phyloP scores from a whole-genome alignment of 2,329 filamentous ascomycete genomes.

The Fusarium equiseti region DNA sequence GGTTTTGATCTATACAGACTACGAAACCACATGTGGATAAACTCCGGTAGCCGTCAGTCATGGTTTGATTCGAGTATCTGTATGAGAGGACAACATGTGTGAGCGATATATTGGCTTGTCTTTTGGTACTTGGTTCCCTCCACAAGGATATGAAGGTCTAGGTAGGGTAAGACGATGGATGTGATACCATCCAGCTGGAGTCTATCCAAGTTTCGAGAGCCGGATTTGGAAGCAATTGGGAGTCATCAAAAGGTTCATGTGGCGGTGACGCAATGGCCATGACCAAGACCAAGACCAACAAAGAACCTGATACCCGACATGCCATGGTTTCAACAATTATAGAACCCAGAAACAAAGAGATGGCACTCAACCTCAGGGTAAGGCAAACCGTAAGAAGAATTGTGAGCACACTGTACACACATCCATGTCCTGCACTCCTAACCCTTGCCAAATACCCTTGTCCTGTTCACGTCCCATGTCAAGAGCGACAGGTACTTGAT shows the following conservation, averaged over 20 bases:
- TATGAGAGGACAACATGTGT: background rate
- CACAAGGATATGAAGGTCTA: background rate
- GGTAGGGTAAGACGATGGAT: slow-evolving; percentile 8
- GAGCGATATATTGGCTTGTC: slow-evolving; percentile 9
- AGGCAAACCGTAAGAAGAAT: slow-evolving; percentile 1
- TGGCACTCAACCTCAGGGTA: slow-evolving; percentile 1
- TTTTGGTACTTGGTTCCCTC: slow-evolving; percentile 3
- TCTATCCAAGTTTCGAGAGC: slow-evolving; percentile 10
- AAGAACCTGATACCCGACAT: background rate
- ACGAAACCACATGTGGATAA: slow-evolving; percentile 4
- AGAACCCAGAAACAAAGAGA: slow-evolving; percentile 1
- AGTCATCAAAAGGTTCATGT: too few relatives aligned
- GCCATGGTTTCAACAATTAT: background rate
- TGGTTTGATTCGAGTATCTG: background rate
- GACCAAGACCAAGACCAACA: background rate
- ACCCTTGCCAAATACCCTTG: background rate
- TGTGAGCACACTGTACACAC: slow-evolving; percentile 15
- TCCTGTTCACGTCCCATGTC: slow-evolving; percentile 5
- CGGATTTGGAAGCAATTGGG: background rate
- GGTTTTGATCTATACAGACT: slow-evolving; percentile 1
- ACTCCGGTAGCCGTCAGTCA: slow-evolving; percentile 1
- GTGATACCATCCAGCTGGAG: slow-evolving; percentile 13
- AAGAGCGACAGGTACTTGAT: slow-evolving; percentile 32
- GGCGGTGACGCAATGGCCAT: slow-evolving; percentile 18
- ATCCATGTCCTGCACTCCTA: background rate